phyloP scores from a whole-genome alignment of 2,329 filamentous ascomycete genomes.

The Davidsoniella eucalypti region DNA sequence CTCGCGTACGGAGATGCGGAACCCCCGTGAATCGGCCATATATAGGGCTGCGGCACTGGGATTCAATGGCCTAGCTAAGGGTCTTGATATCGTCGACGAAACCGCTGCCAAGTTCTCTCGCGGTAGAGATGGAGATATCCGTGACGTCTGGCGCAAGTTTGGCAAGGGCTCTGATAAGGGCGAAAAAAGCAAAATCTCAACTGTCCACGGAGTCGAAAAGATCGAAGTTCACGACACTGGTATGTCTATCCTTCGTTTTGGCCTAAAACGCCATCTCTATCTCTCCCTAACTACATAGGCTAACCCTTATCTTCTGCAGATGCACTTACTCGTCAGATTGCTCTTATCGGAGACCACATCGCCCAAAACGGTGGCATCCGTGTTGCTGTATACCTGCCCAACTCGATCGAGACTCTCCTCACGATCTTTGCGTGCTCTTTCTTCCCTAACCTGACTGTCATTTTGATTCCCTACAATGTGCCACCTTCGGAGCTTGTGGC shows the following conservation, averaged over 20 bases:
- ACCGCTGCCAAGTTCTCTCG: conserved; percentile 67
- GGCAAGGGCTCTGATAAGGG: conserved; percentile 48
- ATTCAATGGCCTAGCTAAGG: conserved; percentile 61
- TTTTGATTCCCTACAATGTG: conserved; percentile 72
- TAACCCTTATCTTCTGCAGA: conserved; percentile 24
- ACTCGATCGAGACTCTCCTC: conserved; percentile 75
- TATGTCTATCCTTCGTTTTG: conserved; percentile 19
- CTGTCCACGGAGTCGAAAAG: conserved; percentile 60
- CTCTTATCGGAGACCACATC: conserved; percentile 64
- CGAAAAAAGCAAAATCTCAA: conserved; percentile 56
- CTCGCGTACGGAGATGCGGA: conserved; percentile 58
- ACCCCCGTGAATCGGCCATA: conserved; percentile 69
- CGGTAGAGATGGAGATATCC: conserved; percentile 74
- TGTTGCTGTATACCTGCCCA: conserved; percentile 81
- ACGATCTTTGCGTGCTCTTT: conserved; percentile 80
- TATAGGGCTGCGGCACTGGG: conserved; percentile 78
- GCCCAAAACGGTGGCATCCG: conserved; percentile 54
- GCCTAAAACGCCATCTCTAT: background rate
- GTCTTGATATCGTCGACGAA: conserved; percentile 67
- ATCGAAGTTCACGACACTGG: conserved; percentile 55
- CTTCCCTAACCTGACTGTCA: conserved; percentile 61
- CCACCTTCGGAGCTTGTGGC: conserved; percentile 50
- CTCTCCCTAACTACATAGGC: background rate
- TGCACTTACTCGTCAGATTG: conserved; percentile 71
- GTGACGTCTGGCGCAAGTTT: conserved; percentile 75